Evolutionary conservation across 352 stramenopile species (phyloP), one percentile per base, ranked within the genome.

Genomic region (Pythium folliculosum): DNA sequence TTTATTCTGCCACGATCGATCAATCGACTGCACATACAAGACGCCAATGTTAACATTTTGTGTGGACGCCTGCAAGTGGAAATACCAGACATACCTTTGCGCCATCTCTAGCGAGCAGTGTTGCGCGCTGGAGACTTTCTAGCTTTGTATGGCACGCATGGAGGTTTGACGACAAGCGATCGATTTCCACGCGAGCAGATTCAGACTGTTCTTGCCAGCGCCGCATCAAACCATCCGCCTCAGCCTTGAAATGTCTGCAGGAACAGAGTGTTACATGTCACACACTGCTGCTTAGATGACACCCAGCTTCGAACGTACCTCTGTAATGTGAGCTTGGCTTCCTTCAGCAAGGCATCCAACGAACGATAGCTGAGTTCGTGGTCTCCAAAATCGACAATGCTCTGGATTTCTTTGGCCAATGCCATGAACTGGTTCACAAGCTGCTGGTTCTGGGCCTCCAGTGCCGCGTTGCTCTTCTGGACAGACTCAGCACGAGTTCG

Each of bases 71-170:
- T 10, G 19, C 63, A 19, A 44, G 3, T 14, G 27, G 27, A 32
- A 38, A 40, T 37, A 19, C 50, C 13, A 19, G 19, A 45, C 38
- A 23, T 56, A 82, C 76, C 65, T 84, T 72, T 21, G 77, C 83
- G 19, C 77, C 62, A 56, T 88, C 78, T 14, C 82, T 82, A 0
- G 70, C 70, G 49, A 84, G 77, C 5, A 83, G 63, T 10, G 71
- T 71, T 9, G 77, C 78, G 17, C 66, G 74, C 65, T 90, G 69
- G 16, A 88, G 45, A 2, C 67, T 70, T 48, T 86, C 73, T 10
- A 92, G 54, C 45, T 87, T 84, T 21, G 61, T 53, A 63, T 92
- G 72, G 32, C 81, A 88, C 4, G 72, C 37, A 17, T 76, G 73
- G 17, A 92, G 62, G 35, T 81, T 72, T 12, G 73, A 74, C 14